Evolutionary conservation across 305 asterid genomes (phyloP), one percentile per base, ranked within the genome.

Genomic region (Nicotiana rustica): DNA sequence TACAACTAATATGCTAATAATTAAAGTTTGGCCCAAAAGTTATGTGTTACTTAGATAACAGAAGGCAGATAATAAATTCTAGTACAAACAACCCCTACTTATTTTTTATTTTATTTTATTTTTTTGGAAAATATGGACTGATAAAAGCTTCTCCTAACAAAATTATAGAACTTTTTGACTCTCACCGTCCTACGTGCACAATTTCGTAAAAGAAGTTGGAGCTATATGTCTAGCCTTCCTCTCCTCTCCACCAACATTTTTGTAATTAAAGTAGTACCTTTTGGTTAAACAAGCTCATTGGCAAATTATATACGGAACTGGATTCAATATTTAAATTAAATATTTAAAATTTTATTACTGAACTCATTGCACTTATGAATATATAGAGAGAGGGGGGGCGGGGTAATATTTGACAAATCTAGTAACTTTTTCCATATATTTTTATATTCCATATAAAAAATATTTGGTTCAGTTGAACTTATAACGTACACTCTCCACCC

Each of bases 111-210:
- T 18, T 6, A 2, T 12, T 12, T 10, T 12, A 0, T 18, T 3
- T 8, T 61, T 61, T 9, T 1, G 1, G 6, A 21, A 62, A 4
- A 62, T 31, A 67, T 17, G 10, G 52, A 8, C 29, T 9, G 33
- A 4, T 29, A 62, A 9, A n/a, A 17, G 29, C 15, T n/a, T 68
- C 15, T 69, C n/a, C 19, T 41, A 38, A 38, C 77, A 55, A 69
- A 69, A 69, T 69, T n/a, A 18, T n/a, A 69, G 78, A 19, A 70
- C 60, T 19, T 19, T 25, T 44, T 57, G 59, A 33, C 15, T 61
- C 52, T 8, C 52, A 9, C 52, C 52, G 13, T 44, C 4, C 31
- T 60, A 60, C 31, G 14, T 19, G 10, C 67, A 9, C 67, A 61
- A 19, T 61, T 61, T 19, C 67, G 15, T 61, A 10, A 60, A 61